Evolutionary conservation across 228 moss, liverwort and hornwort genomes (phyloP).

Genomic region (Sphagnum magellanicum): DNA sequence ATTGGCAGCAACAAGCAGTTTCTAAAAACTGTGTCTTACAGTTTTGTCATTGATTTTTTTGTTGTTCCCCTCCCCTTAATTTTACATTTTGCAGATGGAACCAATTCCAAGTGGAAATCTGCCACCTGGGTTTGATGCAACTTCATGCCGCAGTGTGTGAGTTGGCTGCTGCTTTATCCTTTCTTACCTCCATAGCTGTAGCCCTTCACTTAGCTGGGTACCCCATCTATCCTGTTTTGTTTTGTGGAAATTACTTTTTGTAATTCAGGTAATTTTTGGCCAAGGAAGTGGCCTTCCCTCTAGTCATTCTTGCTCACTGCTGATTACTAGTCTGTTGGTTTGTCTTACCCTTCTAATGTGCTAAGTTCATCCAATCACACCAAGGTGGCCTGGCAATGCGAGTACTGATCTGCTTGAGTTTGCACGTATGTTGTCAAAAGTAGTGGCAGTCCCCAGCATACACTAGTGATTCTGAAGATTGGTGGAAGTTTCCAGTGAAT

Average conservation of each 20-base stretch:
- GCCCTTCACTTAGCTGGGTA: not conserved
- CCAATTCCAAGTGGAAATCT: conserved; percentile 99
- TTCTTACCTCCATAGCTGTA: not conserved
- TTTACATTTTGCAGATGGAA: conserved; percentile 98
- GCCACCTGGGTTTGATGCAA: conserved; percentile 99
- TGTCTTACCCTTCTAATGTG: too few species aligned
- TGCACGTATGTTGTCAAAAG: too few species aligned
- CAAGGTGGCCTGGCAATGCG: too few species aligned
- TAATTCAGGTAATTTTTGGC: too few species aligned
- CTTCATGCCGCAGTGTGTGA: conserved; percentile 99
- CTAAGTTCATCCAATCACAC: too few species aligned
- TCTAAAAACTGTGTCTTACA: conserved; percentile 24
- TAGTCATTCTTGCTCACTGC: too few species aligned
- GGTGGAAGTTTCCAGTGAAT: too few species aligned
- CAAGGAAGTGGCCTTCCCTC: too few species aligned
- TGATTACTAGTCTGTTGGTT: too few species aligned
- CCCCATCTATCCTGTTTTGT: not conserved
- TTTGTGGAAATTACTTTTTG: not conserved
- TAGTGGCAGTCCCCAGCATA: too few species aligned
- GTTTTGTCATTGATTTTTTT: conserved; percentile 45
- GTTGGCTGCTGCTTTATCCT: conserved; percentile 67
- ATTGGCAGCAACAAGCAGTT: conserved; percentile 20
- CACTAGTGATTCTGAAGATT: too few species aligned
- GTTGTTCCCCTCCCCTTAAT: conserved; percentile 45
- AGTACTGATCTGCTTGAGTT: too few species aligned